A percentile compares a stretch with the other conserved stretches of the same genome.
Conservation (phyloP, 306 rosid species). For the Pterocarpus macrocarpus region DNA sequence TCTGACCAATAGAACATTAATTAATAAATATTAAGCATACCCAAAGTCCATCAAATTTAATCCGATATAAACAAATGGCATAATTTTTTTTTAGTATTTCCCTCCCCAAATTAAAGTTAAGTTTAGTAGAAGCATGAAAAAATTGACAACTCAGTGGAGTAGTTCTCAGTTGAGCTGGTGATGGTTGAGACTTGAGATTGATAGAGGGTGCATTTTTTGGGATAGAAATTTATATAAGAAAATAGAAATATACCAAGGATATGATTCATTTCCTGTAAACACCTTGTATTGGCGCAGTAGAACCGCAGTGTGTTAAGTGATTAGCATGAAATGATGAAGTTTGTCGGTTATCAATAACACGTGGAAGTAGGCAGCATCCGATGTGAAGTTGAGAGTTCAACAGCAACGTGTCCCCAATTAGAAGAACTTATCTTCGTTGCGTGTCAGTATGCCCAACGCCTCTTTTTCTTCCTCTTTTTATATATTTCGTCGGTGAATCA, state of each 20-base stretch:
- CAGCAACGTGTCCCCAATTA: constrained; percentile 53
- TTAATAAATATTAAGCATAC: background rate
- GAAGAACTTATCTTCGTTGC: constrained; percentile 44
- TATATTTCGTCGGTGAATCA: constrained; percentile 56
- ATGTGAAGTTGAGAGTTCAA: background rate
- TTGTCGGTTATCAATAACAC: constrained; percentile 49
- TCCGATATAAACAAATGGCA: background rate
- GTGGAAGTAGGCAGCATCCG: constrained; percentile 41
- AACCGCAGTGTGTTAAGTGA: background rate
- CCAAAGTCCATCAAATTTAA: background rate
- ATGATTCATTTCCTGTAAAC: too few species aligned
- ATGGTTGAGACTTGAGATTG: background rate
- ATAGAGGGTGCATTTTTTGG: too few species aligned
- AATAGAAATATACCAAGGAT: too few species aligned
- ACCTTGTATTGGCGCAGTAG: too few species aligned
- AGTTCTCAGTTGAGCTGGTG: constrained; percentile 1
- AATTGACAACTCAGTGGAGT: background rate
- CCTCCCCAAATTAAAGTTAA: background rate
- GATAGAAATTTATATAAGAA: too few species aligned
- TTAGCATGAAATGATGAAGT: constrained; percentile 11
- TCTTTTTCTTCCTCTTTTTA: background rate
- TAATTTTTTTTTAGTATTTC: background rate
- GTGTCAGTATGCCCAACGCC: constrained; percentile 51
- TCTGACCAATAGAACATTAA: background rate
- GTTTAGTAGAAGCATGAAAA: background rate